Evolutionary conservation across 176 grass and related monocot genomes (phyloP), one percentile per base, ranked within the genome.

Genomic region (Bromus sterilis): DNA sequence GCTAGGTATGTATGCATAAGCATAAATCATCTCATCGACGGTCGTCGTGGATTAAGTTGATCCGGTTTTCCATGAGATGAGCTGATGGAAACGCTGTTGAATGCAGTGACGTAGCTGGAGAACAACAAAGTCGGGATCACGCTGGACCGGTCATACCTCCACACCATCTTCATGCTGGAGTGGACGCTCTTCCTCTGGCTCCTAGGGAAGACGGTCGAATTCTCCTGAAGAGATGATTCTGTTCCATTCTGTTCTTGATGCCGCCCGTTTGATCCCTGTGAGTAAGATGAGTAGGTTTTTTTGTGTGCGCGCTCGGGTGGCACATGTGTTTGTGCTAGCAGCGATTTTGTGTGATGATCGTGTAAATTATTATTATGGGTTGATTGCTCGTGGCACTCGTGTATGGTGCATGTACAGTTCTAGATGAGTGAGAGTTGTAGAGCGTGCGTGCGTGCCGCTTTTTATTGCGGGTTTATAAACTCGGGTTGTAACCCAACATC

Each of bases 121-220:
- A 95, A 98, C 89, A 98, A 98, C 81, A 95, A 75, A 71, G 92
- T 90, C 9, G 90, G 96, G 20, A 95, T 98, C 77, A 93, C 90
- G 32, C 68, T 98, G 74, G 95, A 98, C 44, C 75, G 92, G 67
- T 16, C 92, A 9, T 98, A 91, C 81, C 90, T 98, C 36, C 92
- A 98, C 72, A 95, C 92, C 0, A 80, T 98, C 4, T 98, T 98
- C 51, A 93, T 93, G 95, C 92, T 95, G 11, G 90, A 93, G 82
- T 93, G 89, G 86, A 93, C 89, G 13, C 83, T 98, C 23, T 94
- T 98, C 88, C 31, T 98, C 56, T 98, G 95, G 95, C 84, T 98
- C 43, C 80, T 98, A 4, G 90, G 95, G 26, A 98, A 98, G 71
- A 98, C 95, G 0, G 74, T 93, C 15, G 95, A 92, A 7, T 91